Evolutionary conservation across 2,329 filamentous ascomycete genomes (phyloP).

Genomic region (Exutisphaerella laricina): DNA sequence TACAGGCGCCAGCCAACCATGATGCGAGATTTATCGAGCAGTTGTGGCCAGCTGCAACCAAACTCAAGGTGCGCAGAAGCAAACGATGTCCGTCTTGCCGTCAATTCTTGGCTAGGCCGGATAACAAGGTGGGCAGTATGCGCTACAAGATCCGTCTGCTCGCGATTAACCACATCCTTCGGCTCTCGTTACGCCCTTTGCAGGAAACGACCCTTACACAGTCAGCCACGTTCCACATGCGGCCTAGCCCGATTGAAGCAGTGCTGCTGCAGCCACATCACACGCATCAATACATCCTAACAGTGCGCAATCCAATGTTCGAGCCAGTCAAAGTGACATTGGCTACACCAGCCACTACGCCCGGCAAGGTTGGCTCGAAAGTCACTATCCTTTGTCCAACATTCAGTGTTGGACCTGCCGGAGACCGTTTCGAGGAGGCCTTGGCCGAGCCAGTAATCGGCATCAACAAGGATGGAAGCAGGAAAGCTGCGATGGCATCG

Average conservation of each 20-base stretch:
- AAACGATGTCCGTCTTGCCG: slow-evolving; percentile 90
- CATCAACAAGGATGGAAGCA: slow-evolving; percentile 21
- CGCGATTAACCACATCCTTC: slow-evolving; percentile 77
- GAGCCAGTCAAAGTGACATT: slow-evolving; percentile 82
- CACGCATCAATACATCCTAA: slow-evolving; percentile 74
- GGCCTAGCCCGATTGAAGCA: slow-evolving; percentile 15
- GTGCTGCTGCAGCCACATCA: slow-evolving; percentile 36
- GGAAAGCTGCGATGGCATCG: slow-evolving; percentile 30
- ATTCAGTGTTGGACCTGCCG: slow-evolving; percentile 91
- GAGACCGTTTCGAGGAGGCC: slow-evolving; percentile 82
- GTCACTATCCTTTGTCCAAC: slow-evolving; percentile 92
- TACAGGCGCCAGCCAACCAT: slow-evolving; percentile 45
- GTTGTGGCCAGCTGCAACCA: slow-evolving; percentile 72
- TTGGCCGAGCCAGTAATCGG: slow-evolving; percentile 46
- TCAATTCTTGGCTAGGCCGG: slow-evolving; percentile 91
- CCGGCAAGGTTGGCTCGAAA: slow-evolving; percentile 67
- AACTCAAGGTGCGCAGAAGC: slow-evolving; percentile 84
- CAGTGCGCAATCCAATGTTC: slow-evolving; percentile 90
- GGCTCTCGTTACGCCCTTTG: slow-evolving; percentile 63
- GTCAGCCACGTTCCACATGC: slow-evolving; percentile 23
- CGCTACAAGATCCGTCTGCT: slow-evolving; percentile 90
- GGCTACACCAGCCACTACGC: slow-evolving; percentile 73
- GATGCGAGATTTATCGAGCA: slow-evolving; percentile 62
- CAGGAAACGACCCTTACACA: slow-evolving; percentile 27
- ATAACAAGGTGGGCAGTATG: slow-evolving; percentile 76